A percentile compares a stretch with the other conserved stretches of the same genome.
These are phyloP conservation scores for Haplosporangium sp. DNA, from an alignment of 371 early-diverging fungal species.

Conservation along the genomic window DNA sequence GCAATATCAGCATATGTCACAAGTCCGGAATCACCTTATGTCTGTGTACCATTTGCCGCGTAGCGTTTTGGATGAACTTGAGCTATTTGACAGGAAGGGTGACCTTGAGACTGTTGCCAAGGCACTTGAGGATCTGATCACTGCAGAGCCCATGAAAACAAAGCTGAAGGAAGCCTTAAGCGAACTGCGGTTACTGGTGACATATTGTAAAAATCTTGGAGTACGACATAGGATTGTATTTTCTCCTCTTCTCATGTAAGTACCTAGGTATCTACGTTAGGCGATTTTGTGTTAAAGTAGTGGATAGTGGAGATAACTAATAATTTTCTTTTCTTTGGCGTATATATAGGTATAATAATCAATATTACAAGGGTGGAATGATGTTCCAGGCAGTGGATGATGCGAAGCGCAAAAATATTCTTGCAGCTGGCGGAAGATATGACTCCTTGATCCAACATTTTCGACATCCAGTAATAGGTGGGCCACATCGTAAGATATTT, in stretches of 20 bases:
- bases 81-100: conserved; percentile 70
- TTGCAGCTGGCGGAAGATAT: conserved; percentile 90
- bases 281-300: too few relatives aligned
- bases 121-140: conserved; percentile 69
- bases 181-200: conserved; percentile 63
- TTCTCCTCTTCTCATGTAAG: conserved; percentile 76
- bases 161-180: conserved; percentile 61
- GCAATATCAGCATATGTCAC: conserved; percentile 66
- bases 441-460: conserved; percentile 76
- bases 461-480: conserved; percentile 63
- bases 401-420: conserved; percentile 77
- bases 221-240: conserved; percentile 74
- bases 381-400: conserved; percentile 80
- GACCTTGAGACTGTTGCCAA: conserved; percentile 64
- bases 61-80: conserved; percentile 74
- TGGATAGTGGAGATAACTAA: too few relatives aligned
- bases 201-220: conserved; percentile 69
- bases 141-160: conserved; percentile 61
- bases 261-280: not conserved
- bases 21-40: conserved; percentile 71
- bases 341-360: conserved; percentile 73
- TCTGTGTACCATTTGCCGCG: conserved; percentile 70
- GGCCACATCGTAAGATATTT: conserved; percentile 61
- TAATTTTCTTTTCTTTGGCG: not conserved
- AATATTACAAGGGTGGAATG: conserved; percentile 78